Percentiles rank a stretch among this genome's conserved stretches.
Evolutionary conservation across 148 eudicot species (phyloP).

Genomic region (Persicaria maculosa): DNA sequence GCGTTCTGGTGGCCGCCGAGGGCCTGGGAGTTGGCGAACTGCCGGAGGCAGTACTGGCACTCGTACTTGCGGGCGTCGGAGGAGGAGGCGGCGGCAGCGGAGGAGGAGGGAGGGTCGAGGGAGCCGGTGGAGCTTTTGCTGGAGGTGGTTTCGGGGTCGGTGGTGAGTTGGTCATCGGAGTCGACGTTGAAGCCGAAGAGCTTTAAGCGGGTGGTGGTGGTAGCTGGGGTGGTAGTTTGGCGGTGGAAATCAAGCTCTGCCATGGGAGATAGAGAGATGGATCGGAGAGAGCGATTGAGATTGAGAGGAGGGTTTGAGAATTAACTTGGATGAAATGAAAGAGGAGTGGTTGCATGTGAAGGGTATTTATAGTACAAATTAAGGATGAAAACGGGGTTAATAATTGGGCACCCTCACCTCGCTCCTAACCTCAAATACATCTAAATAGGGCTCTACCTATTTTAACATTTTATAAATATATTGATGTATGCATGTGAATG

Average conservation of each 20-base stretch:
- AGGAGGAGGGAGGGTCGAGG: conserved; percentile 9
- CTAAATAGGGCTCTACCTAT: no score
- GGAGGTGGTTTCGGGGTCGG: not conserved
- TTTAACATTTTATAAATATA: no score
- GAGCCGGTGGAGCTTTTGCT: not conserved
- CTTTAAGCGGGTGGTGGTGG: conserved; percentile 34
- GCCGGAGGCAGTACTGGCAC: conserved; percentile 80
- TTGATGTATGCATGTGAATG: no score
- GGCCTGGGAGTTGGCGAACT: conserved; percentile 87
- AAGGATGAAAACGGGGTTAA: not conserved
- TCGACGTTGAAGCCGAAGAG: conserved; percentile 69
- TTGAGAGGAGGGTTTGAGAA: conserved; percentile 1
- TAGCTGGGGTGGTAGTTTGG: conserved; percentile 24
- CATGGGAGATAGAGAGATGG: conserved; percentile 19
- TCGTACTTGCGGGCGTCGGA: conserved; percentile 58
- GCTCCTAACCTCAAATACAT: no score
- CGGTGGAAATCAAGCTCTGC: conserved; percentile 43
- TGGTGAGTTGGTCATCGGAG: not conserved
- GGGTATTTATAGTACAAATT: conserved; percentile 8
- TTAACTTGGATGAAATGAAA: not conserved
- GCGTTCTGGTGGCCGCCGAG: conserved; percentile 37
- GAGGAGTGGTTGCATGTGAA: conserved; percentile 16
- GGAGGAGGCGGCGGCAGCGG: not conserved
- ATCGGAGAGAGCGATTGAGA: conserved; percentile 11
- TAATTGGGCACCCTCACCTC: not conserved